Percentiles rank a stretch among this genome's conserved stretches.
Evolutionary conservation across 352 stramenopile species (phyloP).

Genomic region (Globisporangium viniferum): DNA sequence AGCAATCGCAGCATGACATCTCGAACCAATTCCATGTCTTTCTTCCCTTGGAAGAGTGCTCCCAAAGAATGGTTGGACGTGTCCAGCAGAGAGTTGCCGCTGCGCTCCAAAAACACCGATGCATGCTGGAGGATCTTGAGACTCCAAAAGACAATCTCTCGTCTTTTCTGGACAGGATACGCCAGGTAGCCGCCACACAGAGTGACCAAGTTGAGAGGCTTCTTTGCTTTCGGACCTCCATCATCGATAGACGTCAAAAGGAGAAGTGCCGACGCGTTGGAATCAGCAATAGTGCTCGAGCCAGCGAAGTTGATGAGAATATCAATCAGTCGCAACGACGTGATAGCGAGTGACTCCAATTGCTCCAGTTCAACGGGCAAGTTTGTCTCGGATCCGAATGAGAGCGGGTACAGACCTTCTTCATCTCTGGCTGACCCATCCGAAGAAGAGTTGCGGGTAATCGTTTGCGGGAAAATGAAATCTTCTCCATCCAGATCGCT

Average conservation of each 20-base stretch:
- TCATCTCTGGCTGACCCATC: slow-evolving; percentile 10
- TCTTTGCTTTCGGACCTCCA: slow-evolving; percentile 28
- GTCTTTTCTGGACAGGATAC: slow-evolving; percentile 37
- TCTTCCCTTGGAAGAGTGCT: slow-evolving; percentile 42
- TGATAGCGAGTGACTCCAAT: slow-evolving; percentile 43
- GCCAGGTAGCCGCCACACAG: slow-evolving; percentile 52
- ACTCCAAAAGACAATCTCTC: slow-evolving; percentile 39
- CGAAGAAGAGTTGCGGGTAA: slow-evolving; percentile 1
- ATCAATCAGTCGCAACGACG: slow-evolving; percentile 42
- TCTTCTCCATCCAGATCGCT: slow-evolving; percentile 11
- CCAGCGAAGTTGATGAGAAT: slow-evolving; percentile 27
- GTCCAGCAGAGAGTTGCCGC: slow-evolving; percentile 4
- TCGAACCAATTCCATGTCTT: slow-evolving; percentile 38
- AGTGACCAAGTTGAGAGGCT: slow-evolving; percentile 47
- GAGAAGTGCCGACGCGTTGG: slow-evolving; percentile 18
- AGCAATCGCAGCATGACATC: slow-evolving; percentile 38
- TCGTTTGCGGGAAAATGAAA: slow-evolving; percentile 11
- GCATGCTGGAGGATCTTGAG: slow-evolving; percentile 53
- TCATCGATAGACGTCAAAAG: slow-evolving; percentile 49
- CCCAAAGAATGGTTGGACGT: slow-evolving; percentile 44
- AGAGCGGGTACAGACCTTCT: slow-evolving; percentile 26
- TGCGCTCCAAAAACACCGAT: slow-evolving; percentile 19
- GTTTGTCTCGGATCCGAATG: slow-evolving; percentile 30
- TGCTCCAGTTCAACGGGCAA: slow-evolving; percentile 17
- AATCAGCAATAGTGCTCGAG: background rate